Conservation (phyloP, 805 yeast genomes). For the Yamadazyma tumulicola region DNA sequence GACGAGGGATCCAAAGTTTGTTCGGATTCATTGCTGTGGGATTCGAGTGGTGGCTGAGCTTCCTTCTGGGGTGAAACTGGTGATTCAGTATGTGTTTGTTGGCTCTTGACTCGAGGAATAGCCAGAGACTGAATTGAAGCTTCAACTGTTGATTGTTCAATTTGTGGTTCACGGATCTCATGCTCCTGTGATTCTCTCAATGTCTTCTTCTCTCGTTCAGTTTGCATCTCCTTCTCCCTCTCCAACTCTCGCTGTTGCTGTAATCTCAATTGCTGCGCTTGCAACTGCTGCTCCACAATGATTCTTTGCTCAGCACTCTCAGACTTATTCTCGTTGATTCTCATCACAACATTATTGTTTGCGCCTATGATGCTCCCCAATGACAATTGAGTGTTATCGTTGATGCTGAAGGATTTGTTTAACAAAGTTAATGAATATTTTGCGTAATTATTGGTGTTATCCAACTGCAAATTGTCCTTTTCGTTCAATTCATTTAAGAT, state of each 20-base stretch:
- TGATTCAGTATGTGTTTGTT: slow-evolving; percentile 1
- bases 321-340: slow-evolving; percentile 18
- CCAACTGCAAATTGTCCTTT: not conserved
- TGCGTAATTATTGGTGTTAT: too few species aligned
- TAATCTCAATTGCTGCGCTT: slow-evolving; percentile 12
- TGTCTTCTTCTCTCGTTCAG: slow-evolving; percentile 1
- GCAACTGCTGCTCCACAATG: slow-evolving; percentile 16
- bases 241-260: slow-evolving; percentile 8
- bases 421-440: slow-evolving; percentile 6
- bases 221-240: slow-evolving; percentile 4
- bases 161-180: not conserved
- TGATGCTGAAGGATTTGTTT: slow-evolving; percentile 5
- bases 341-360: slow-evolving; percentile 20
- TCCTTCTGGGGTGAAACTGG: not conserved
- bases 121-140: not conserved
- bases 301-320: slow-evolving; percentile 22
- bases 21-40: not conserved
- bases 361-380: slow-evolving; percentile 17
- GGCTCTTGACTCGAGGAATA: too few species aligned
- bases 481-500: not conserved
- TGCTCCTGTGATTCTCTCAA: not conserved
- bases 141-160: not conserved
- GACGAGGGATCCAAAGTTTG: not conserved
- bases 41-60: not conserved
- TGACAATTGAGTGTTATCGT: not conserved